phyloP scores from a whole-genome alignment of 2,329 filamentous ascomycete species.

The Escovopsis sp. region DNA sequence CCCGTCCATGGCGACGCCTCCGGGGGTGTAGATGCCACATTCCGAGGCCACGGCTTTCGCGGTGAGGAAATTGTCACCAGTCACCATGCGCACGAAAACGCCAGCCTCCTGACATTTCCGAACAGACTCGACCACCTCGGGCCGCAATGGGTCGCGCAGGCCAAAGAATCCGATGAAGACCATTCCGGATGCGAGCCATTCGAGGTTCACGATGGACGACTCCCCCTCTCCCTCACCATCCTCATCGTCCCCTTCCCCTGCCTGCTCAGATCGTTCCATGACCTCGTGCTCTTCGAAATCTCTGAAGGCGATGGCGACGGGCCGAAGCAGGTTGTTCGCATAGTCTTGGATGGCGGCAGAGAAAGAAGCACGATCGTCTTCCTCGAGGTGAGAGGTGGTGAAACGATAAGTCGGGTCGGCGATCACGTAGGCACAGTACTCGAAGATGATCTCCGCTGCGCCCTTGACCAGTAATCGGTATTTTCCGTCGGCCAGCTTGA shows the following conservation, averaged over 20 bases:
- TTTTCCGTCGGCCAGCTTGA: slow-evolving; percentile 28
- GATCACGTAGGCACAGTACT: slow-evolving; percentile 27
- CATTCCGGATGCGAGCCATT: slow-evolving; percentile 32
- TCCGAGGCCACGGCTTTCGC: slow-evolving; percentile 29
- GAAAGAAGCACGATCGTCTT: slow-evolving; percentile 18
- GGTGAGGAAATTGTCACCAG: slow-evolving; percentile 32
- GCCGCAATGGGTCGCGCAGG: slow-evolving; percentile 53
- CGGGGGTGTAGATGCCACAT: slow-evolving; percentile 35
- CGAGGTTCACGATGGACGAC: slow-evolving; percentile 19
- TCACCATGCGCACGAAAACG: slow-evolving; percentile 51
- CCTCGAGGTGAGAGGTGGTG: slow-evolving; percentile 14
- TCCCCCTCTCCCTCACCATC: slow-evolving; percentile 10
- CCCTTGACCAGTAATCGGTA: slow-evolving; percentile 42
- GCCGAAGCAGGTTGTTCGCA: slow-evolving; percentile 55
- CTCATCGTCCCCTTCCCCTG: slow-evolving; percentile 23
- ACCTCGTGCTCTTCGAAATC: slow-evolving; percentile 59
- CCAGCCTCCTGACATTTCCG: slow-evolving; percentile 47
- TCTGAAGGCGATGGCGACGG: slow-evolving; percentile 59
- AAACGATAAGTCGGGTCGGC: slow-evolving; percentile 27
- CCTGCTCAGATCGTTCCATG: slow-evolving; percentile 26
- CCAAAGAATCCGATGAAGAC: slow-evolving; percentile 38
- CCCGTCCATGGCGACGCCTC: slow-evolving; percentile 48
- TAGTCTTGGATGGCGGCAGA: slow-evolving; percentile 31
- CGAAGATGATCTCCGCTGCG: slow-evolving; percentile 40
- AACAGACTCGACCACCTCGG: slow-evolving; percentile 47